phyloP scores from a whole-genome alignment of 164 flowering plant genomes.

The Echeveria elegans region DNA sequence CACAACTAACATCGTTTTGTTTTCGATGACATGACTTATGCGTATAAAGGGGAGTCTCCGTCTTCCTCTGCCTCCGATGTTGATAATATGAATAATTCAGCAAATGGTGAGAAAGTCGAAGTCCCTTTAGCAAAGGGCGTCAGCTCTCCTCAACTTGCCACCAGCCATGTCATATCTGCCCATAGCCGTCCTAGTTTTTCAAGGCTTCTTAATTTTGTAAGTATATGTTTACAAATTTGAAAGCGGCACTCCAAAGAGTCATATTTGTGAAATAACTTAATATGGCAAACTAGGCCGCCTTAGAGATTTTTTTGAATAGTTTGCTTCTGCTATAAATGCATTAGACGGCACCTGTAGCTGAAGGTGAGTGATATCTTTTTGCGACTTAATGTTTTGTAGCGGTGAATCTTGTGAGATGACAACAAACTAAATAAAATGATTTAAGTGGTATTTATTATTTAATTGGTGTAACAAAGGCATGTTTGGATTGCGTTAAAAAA shows the following conservation, averaged over 20 bases:
- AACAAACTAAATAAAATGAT: too few species aligned
- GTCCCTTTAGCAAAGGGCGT: slow-evolving; percentile 28
- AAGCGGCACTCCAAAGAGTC: neutral
- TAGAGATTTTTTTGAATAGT: too few species aligned
- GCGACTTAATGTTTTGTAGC: too few species aligned
- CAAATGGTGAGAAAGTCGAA: slow-evolving; percentile 40
- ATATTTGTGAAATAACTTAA: neutral
- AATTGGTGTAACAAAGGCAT: too few species aligned
- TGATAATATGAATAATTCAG: slow-evolving; percentile 69
- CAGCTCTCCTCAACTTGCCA: slow-evolving; percentile 42
- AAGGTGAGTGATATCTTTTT: neutral
- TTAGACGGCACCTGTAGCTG: neutral
- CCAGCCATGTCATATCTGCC: slow-evolving; percentile 55
- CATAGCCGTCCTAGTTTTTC: slow-evolving; percentile 44
- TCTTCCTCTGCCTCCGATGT: slow-evolving; percentile 94
- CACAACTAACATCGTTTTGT: neutral
- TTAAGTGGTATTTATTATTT: too few species aligned
- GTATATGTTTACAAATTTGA: slow-evolving; percentile 18
- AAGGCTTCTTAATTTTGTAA: slow-evolving; percentile 76
- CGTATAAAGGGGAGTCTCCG: slow-evolving; percentile 73
- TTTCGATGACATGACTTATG: neutral
- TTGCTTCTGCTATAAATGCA: neutral
- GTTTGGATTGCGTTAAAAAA: too few species aligned
- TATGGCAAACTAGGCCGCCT: too few species aligned
- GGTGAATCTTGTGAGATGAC: too few species aligned